Evolutionary conservation across 192 early-diverging fungal species (phyloP).

Genomic region (Gorgonomyces haynaldii): DNA sequence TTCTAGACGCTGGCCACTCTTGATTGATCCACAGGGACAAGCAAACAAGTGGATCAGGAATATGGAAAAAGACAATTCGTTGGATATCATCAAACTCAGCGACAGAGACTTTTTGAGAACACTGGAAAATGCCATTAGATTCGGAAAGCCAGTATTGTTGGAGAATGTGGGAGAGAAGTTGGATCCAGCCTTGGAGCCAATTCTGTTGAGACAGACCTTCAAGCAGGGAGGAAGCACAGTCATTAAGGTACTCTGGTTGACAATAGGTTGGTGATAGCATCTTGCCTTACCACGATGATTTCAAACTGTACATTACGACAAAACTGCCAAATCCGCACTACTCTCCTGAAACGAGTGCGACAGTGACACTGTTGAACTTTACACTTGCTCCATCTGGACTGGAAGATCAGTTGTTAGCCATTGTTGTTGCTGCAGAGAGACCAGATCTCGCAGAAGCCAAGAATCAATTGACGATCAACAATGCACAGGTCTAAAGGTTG

Average conservation of each 20-base stretch:
- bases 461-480: constrained; percentile 44
- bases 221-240: constrained; percentile 49
- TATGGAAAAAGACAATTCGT: constrained; percentile 48
- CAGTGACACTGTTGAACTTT: constrained; percentile 50
- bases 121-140: constrained; percentile 49
- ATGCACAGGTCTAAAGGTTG: constrained; percentile 26
- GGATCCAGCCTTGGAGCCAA: constrained; percentile 49
- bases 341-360: constrained; percentile 46
- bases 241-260: constrained; percentile 24
- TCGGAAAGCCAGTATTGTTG: constrained; percentile 47
- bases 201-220: constrained; percentile 44
- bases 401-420: constrained; percentile 48
- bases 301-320: constrained; percentile 49
- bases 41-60: constrained; percentile 55
- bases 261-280: constrained; percentile 41
- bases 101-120: constrained; percentile 49
- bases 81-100: constrained; percentile 50
- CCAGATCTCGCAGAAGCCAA: constrained; percentile 55
- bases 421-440: constrained; percentile 48
- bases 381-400: constrained; percentile 47
- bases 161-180: constrained; percentile 47
- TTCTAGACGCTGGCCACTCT: constrained; percentile 48
- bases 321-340: constrained; percentile 52
- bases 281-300: constrained; percentile 52
- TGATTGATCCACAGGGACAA: constrained; percentile 56